Base-by-base conservation (phyloP, 805 yeast genomes). In the Candida mattraensis region DNA sequence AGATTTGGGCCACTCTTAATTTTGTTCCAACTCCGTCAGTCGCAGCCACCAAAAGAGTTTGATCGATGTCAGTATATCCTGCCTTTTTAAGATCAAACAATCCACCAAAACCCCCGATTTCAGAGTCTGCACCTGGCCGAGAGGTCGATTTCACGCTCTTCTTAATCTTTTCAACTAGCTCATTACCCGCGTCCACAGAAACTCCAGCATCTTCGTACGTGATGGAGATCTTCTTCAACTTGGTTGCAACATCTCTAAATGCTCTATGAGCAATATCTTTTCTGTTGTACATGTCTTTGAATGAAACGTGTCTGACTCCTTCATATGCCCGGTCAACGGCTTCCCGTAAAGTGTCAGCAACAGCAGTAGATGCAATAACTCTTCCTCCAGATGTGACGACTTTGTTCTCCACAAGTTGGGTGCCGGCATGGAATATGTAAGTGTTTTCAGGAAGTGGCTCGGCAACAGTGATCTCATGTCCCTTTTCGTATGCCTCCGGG, bases 11-110 rank as follows among this genome's bases (percentile, higher is more conserved):
- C 58, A 94, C 80, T 72, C 88, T 80, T 49, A 93, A 77, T 67
- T 93, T 93, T 42, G 99, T 91, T 49, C 99, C 99, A 40, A 93
- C 98, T 66, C 99, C 99, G 66, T 93, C 99, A 30, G 99, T 93
- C 41, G 99, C 98, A 41, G 93, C 96, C 26, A 93, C 98, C 40
- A 93, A 69, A 38, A 93, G 64, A n/a, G 87, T 80, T 39, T 83
- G 80, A 47, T 74, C 78, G 14, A 87, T 76, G 49, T 80, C 78
- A 30, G 64, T 60, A 65, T 81, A 93, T 5, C 98, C 98, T 28
- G 95, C 95, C 33, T 80, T 79, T 50, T 79, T 76, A 54, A 93
- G 72, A 61, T 94, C 99, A 50, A 93, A 94, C 28, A 91, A 67
- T 49, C 99, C 99, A 49, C 99, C 99, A 57, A 93, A 93, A 2